A percentile compares a stretch with the other conserved stretches of the same genome.
Evolutionary conservation across 768 basidiomycete genomes (phyloP).

Genomic region (Amanita inopinata): DNA sequence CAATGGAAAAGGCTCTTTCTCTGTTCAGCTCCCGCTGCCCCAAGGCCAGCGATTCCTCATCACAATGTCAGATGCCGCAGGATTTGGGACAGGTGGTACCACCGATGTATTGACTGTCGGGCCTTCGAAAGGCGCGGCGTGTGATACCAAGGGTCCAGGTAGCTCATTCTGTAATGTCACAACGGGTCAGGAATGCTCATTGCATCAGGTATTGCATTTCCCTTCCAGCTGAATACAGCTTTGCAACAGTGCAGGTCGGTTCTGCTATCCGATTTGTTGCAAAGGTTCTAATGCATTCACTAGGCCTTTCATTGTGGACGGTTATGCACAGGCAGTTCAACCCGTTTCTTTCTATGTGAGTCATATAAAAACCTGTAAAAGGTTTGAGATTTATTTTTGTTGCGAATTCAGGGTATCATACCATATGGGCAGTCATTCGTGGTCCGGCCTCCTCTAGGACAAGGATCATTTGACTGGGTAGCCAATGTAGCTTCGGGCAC

Average conservation of each 20-base stretch:
- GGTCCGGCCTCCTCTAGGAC: slow-evolving; percentile 30
- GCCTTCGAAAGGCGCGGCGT: slow-evolving; percentile 34
- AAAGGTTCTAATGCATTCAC: slow-evolving; percentile 5
- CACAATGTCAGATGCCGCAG: slow-evolving; percentile 64
- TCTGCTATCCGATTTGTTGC: slow-evolving; percentile 5
- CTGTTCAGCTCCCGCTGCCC: slow-evolving; percentile 33
- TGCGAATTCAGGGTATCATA: slow-evolving; percentile 39
- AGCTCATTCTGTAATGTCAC: slow-evolving; percentile 10
- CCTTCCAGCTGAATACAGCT: slow-evolving; percentile 39
- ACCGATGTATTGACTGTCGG: slow-evolving; percentile 40
- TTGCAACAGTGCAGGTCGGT: slow-evolving; percentile 52
- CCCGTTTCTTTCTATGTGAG: slow-evolving; percentile 49
- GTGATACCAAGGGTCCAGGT: slow-evolving; percentile 40
- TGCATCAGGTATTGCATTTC: slow-evolving; percentile 29
- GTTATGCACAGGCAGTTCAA: slow-evolving; percentile 33
- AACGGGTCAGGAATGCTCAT: background rate
- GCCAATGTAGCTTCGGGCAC: slow-evolving; percentile 51
- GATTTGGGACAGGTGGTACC: slow-evolving; percentile 58
- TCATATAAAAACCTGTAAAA: slow-evolving; percentile 5
- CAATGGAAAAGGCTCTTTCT: slow-evolving; percentile 45
- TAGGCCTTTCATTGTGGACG: slow-evolving; percentile 39
- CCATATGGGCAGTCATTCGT: slow-evolving; percentile 48
- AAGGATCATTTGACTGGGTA: slow-evolving; percentile 40
- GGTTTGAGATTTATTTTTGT: background rate
- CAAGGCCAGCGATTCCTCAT: slow-evolving; percentile 34